Evolutionary conservation across 306 rosid genomes (phyloP).

Genomic region (Rosa lucieae): DNA sequence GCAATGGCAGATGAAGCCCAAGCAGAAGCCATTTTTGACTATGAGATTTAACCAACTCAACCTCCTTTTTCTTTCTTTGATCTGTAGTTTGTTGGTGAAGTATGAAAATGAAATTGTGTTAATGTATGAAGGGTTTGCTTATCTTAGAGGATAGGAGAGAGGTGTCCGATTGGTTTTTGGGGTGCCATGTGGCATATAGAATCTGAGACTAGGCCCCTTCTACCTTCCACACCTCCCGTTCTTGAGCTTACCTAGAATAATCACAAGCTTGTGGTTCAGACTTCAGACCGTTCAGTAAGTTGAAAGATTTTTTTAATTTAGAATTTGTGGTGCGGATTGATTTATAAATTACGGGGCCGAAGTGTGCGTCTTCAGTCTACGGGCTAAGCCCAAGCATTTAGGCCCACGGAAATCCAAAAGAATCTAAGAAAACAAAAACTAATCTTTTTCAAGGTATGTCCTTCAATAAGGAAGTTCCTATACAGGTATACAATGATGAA

Average conservation of each 20-base stretch:
- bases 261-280: conserved; percentile 39
- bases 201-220: conserved; percentile 36
- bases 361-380: background rate
- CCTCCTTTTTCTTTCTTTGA: background rate
- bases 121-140: conserved; percentile 37
- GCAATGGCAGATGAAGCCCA: conserved; percentile 63
- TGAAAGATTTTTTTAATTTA: background rate
- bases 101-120: conserved; percentile 11
- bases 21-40: conserved; percentile 45
- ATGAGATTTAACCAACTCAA: background rate
- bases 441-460: background rate
- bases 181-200: conserved; percentile 55
- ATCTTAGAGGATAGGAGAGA: conserved; percentile 57
- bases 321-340: conserved; percentile 1
- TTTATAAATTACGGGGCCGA: background rate
- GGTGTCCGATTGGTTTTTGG: conserved; percentile 33
- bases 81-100: background rate
- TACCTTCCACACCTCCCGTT: conserved; percentile 22
- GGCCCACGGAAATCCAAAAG: background rate
- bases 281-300: background rate
- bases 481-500: too few species aligned
- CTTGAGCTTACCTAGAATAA: conserved; percentile 37
- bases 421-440: background rate
- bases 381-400: conserved; percentile 3
- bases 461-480: background rate